Percentiles rank a stretch among this genome's conserved stretches.
Evolutionary conservation across 306 rosid species (phyloP).

Genomic region (Cicer yamashitae): DNA sequence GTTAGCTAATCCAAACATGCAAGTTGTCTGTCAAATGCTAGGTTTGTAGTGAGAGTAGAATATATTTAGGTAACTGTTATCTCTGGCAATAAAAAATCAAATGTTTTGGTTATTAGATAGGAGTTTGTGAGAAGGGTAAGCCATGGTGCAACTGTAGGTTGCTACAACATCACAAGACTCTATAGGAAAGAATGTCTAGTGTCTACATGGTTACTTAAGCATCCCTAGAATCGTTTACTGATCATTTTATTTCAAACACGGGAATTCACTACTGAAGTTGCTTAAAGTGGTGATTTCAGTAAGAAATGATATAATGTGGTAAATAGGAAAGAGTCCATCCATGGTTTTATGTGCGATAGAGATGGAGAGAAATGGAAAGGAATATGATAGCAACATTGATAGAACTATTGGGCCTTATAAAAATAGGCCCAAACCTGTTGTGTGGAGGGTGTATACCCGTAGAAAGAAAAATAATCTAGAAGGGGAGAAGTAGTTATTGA

Average conservation of each 20-base stretch:
- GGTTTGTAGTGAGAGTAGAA: conserved; percentile 4
- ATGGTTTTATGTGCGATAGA: background rate
- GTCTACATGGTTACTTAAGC: background rate
- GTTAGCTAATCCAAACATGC: conserved; percentile 19
- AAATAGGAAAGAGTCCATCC: background rate
- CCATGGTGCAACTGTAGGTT: background rate
- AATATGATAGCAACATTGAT: background rate
- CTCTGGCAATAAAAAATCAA: conserved; percentile 14
- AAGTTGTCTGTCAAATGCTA: conserved; percentile 23
- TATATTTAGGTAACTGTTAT: conserved; percentile 15
- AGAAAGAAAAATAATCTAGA: no score
- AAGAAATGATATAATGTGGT: background rate
- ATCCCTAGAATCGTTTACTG: background rate
- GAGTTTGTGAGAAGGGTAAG: conserved; percentile 6
- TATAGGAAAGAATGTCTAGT: no score
- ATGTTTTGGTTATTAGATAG: conserved; percentile 22
- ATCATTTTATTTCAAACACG: background rate
- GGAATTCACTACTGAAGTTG: background rate
- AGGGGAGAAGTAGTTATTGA: no score
- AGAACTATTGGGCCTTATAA: no score
- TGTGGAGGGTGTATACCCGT: no score
- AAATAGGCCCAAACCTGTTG: no score
- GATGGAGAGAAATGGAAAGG: background rate
- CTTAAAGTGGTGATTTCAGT: background rate
- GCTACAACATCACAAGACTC: background rate